These are phyloP conservation scores for Silene latifolia DNA, from an alignment of 148 eudicot species.

Conservation along the genomic window DNA sequence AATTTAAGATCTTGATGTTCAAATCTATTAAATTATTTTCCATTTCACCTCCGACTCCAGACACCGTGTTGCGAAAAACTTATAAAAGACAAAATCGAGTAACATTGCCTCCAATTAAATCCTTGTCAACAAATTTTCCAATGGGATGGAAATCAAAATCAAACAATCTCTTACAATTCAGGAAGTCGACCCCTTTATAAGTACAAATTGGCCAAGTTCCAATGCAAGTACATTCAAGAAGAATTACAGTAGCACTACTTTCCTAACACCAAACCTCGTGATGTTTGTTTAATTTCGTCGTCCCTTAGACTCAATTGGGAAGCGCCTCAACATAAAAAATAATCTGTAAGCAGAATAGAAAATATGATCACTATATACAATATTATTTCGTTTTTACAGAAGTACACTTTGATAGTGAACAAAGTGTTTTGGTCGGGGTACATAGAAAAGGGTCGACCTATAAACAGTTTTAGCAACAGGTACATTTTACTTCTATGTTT, in stretches of 20 bases:
- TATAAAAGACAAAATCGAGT: too few species aligned
- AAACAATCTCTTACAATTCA: neutral
- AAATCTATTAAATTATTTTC: too few species aligned
- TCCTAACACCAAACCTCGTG: slow-evolving; percentile 50
- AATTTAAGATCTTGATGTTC: neutral
- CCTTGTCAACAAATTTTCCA: neutral
- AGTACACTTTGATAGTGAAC: neutral
- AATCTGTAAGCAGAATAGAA: slow-evolving; percentile 32
- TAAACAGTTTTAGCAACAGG: too few species aligned
- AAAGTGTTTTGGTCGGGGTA: neutral
- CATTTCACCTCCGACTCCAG: too few species aligned
- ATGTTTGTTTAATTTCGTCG: slow-evolving; percentile 48
- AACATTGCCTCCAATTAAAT: too few species aligned
- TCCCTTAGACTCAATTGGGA: slow-evolving; percentile 67
- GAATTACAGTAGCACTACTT: neutral
- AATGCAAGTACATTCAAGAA: neutral
- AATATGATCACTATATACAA: neutral
- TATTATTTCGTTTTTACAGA: neutral
- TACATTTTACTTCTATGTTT: too few species aligned
- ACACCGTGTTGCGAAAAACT: too few species aligned
- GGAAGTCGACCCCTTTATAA: neutral
- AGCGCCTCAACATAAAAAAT: slow-evolving; percentile 52
- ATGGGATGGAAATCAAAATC: neutral
- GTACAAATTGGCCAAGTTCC: neutral
- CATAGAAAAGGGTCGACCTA: too few species aligned